phyloP scores from a whole-genome alignment of 2,329 filamentous ascomycete genomes.

The Raffaelea ambrosiae region DNA sequence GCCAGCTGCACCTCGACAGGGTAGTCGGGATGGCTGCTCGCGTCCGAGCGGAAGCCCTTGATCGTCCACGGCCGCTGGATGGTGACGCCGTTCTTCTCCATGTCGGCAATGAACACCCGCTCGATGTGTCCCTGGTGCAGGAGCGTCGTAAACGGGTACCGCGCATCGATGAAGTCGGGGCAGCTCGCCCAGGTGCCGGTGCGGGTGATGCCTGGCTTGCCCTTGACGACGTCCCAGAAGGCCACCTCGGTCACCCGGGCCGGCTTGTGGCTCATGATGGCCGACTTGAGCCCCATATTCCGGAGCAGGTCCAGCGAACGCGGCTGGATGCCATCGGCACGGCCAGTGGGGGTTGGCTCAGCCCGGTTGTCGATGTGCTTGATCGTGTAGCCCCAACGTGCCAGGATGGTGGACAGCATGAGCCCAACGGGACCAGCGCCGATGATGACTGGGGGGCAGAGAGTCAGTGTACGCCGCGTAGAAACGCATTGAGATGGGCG shows the following conservation, averaged over 20 bases:
- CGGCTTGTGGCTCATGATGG: slow-evolving; percentile 79
- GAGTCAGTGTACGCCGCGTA: too few species aligned
- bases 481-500: too few species aligned
- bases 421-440: slow-evolving; percentile 85
- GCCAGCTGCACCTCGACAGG: slow-evolving; percentile 73
- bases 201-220: slow-evolving; percentile 49
- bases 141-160: slow-evolving; percentile 63
- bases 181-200: slow-evolving; percentile 80
- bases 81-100: slow-evolving; percentile 50
- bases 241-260: slow-evolving; percentile 76
- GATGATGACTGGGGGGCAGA: slow-evolving; percentile 59
- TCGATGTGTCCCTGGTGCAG: slow-evolving; percentile 67
- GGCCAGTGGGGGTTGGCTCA: slow-evolving; percentile 75
- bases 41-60: slow-evolving; percentile 50
- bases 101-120: slow-evolving; percentile 57
- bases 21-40: slow-evolving; percentile 51
- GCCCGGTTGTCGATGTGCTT: slow-evolving; percentile 90
- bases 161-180: slow-evolving; percentile 69
- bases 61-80: slow-evolving; percentile 61
- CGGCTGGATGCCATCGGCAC: slow-evolving; percentile 87
- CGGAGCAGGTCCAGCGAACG: slow-evolving; percentile 78
- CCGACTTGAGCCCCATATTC: slow-evolving; percentile 82
- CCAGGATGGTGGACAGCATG: slow-evolving; percentile 78
- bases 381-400: slow-evolving; percentile 89
- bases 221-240: slow-evolving; percentile 59